phyloP scores from a whole-genome alignment of 2,329 filamentous ascomycete species.

The Penicillium polonicum region DNA sequence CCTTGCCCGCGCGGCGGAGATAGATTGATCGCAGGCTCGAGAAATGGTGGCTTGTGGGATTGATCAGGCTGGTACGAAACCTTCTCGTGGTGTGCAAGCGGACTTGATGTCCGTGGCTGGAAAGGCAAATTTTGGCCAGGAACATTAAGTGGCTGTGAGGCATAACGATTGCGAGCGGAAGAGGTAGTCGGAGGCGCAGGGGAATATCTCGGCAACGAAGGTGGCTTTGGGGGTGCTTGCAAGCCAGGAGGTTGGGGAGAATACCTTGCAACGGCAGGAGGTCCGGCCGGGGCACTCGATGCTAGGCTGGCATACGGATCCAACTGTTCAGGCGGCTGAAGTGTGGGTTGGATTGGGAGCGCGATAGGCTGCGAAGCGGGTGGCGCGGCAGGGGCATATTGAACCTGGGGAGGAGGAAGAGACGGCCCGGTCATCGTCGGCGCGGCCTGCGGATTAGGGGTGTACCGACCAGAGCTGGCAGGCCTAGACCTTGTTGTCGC shows the following conservation, averaged over 20 bases:
- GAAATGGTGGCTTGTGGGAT: conserved; percentile 22
- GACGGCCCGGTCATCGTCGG: conserved; percentile 17
- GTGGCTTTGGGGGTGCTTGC: conserved; percentile 35
- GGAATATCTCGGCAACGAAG: conserved; percentile 44
- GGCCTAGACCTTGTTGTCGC: conserved; percentile 61
- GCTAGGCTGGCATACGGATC: conserved; percentile 35
- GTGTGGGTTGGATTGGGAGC: conserved; percentile 20
- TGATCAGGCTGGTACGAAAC: conserved; percentile 33
- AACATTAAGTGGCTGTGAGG: conserved; percentile 37
- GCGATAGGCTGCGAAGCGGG: conserved; percentile 21
- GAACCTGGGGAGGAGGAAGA: neutral
- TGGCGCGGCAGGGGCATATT: conserved; percentile 20
- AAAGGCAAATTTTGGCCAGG: conserved; percentile 49
- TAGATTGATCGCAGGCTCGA: conserved; percentile 25
- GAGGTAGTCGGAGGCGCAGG: conserved; percentile 44
- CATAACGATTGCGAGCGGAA: conserved; percentile 39
- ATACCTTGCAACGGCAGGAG: conserved; percentile 39
- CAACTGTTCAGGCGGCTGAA: conserved; percentile 34
- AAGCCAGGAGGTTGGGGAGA: conserved; percentile 41
- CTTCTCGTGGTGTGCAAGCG: conserved; percentile 55
- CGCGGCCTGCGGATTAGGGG: conserved; percentile 34
- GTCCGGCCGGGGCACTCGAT: conserved; percentile 30
- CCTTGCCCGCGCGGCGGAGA: conserved; percentile 25
- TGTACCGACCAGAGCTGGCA: conserved; percentile 45
- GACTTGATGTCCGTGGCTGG: conserved; percentile 64